phyloP scores from a whole-genome alignment of 129 eudicot species.

The Escallonia rubra region DNA sequence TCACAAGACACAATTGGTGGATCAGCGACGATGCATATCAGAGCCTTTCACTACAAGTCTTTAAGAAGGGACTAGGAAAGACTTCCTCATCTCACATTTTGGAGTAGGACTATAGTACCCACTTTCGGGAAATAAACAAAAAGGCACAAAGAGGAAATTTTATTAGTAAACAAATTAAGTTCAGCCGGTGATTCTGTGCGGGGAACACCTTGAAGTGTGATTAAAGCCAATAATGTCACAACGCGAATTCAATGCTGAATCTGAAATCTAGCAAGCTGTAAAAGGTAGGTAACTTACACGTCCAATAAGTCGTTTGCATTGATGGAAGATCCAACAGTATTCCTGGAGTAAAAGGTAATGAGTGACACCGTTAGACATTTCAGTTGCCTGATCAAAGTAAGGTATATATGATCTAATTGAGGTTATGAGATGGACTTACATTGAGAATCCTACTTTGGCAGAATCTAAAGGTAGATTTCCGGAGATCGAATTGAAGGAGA shows the following conservation, averaged over 20 bases:
- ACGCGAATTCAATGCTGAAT: background rate
- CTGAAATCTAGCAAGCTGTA: background rate
- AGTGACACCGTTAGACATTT: background rate
- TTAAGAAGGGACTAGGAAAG: too few species aligned
- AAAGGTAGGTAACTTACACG: slow-evolving; percentile 26
- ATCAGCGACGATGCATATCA: too few species aligned
- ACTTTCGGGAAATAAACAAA: too few species aligned
- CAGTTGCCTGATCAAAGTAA: background rate
- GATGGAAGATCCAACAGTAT: slow-evolving; percentile 58
- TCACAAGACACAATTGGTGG: too few species aligned
- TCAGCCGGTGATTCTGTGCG: background rate
- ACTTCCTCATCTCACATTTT: too few species aligned
- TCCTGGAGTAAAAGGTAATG: slow-evolving; percentile 30
- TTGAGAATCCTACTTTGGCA: slow-evolving; percentile 28
- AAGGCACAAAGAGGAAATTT: too few species aligned
- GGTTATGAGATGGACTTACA: slow-evolving; percentile 33
- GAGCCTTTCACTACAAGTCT: too few species aligned
- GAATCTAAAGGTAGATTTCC: slow-evolving; percentile 52
- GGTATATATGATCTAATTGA: background rate
- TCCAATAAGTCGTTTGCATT: slow-evolving; percentile 38
- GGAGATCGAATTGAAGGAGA: slow-evolving; percentile 60
- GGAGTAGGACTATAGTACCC: too few species aligned
- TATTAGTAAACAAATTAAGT: too few species aligned
- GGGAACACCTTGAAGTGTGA: background rate
- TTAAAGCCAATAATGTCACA: background rate